A percentile compares a stretch with the other conserved stretches of the same genome.
Conservation (phyloP, 352 stramenopile genomes). For the Phytophthora meadii region DNA sequence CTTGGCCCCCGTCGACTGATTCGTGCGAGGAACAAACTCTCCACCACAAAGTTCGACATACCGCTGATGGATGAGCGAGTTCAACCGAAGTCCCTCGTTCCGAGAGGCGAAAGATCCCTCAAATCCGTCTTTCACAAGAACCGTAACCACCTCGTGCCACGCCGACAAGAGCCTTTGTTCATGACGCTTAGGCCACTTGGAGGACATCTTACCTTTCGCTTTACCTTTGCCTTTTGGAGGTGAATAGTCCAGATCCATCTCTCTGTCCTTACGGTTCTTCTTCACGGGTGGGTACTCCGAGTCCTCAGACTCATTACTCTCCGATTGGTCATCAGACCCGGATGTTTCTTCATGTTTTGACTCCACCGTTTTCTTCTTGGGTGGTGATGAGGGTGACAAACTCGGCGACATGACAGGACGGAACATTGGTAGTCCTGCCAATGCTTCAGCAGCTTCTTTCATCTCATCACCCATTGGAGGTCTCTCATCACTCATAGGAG, state of each 20-base stretch:
- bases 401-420: constrained; percentile 20
- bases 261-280: constrained; percentile 11
- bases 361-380: constrained; percentile 2
- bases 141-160: constrained; percentile 44
- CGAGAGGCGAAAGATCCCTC: constrained; percentile 32
- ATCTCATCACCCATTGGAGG: constrained; percentile 37
- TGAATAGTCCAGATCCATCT: constrained; percentile 24
- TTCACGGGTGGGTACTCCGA: constrained; percentile 5
- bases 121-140: constrained; percentile 26
- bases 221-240: constrained; percentile 39
- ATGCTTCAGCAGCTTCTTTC: constrained; percentile 39
- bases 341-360: constrained; percentile 11
- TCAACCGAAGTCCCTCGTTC: constrained; percentile 36
- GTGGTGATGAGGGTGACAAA: constrained; percentile 25
- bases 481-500: constrained; percentile 24
- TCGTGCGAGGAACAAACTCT: constrained; percentile 22
- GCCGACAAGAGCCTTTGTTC: constrained; percentile 35
- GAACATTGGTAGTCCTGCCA: constrained; percentile 45
- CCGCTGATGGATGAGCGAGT: constrained; percentile 44
- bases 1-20: constrained; percentile 42
- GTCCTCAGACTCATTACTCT: constrained; percentile 12
- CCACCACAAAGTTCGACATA: constrained; percentile 40
- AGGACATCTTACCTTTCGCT: constrained; percentile 23
- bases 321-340: constrained; percentile 12
- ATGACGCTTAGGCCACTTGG: constrained; percentile 40